Evolutionary conservation across 129 eudicot genomes (phyloP), one percentile per base, ranked within the genome.

Genomic region (Rutidosis leptorrhynchoides): DNA sequence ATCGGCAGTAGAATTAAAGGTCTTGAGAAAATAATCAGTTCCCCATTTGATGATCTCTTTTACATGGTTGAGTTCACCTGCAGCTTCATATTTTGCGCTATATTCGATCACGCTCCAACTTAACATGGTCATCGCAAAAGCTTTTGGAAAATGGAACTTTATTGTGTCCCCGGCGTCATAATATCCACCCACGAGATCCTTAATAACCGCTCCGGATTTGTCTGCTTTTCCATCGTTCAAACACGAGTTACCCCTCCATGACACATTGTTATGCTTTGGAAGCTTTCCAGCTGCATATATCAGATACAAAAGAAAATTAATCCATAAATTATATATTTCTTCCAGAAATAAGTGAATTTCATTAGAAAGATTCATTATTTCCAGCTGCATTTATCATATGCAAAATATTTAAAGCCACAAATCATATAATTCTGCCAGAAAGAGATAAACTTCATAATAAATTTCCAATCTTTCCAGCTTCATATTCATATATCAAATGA

Each of bases 51-150:
- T 88, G 37, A 81, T 62, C 6, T 92, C 98, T 74, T 87, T 92
- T 62, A 88, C 90, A 74, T 88, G 98, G 62, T 54, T 73, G 21
- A 92, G 90, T 75, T 92, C 96, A 28, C 96, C 98, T 4, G 96
- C 98, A 70, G 95, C 90, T 84, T 92, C 96, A 69, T 83, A 92
- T 55, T 92, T 92, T 6, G 88, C 96, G 55, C 85, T 85, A 73
- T 92, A 92, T 60, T 92, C 98, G 3, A 92, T 88, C 82, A 88
- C 96, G 64, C 98, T 88, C 98, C 98, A 92, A 77, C 98, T 92
- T 81, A 92, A 78, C 96, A 92, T 85, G n/a, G 98, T 92, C 90
- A 92, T 83, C 17, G 98, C 95, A 82, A 92, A 92, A 68, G 98
- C 80, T 49, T 65, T 71, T 0, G 98, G 98, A 68, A 92, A 92